A percentile compares a stretch with the other conserved stretches of the same genome.
Evolutionary conservation across 768 basidiomycete genomes (phyloP).

Genomic region (Agrocybe praecox): DNA sequence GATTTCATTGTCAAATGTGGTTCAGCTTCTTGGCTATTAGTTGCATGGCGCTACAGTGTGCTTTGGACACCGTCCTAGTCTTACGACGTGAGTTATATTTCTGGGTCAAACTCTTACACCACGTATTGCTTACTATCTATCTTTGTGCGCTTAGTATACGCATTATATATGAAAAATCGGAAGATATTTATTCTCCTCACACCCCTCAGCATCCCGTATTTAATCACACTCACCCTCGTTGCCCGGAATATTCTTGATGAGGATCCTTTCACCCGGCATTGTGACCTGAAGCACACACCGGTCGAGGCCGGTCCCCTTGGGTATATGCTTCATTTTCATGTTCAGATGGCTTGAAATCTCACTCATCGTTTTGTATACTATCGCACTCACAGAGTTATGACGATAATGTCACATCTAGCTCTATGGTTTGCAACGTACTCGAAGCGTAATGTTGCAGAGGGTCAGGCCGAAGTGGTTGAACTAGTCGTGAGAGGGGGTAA

Average conservation of each 20-base stretch:
- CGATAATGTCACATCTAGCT: conserved; percentile 1
- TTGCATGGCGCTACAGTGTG: background rate
- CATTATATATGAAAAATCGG: conserved; percentile 4
- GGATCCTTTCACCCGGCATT: conserved; percentile 2
- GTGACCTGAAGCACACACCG: conserved; percentile 4
- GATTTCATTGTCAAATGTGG: conserved; percentile 1
- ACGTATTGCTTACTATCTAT: background rate
- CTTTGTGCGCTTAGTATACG: conserved; percentile 1
- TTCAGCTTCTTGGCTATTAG: background rate
- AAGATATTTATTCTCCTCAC: conserved; percentile 4
- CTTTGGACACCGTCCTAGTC: conserved; percentile 4
- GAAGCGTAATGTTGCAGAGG: conserved; percentile 9
- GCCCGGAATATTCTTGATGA: background rate
- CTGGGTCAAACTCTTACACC: background rate
- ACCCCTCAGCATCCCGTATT: conserved; percentile 1
- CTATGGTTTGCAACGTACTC: conserved; percentile 9
- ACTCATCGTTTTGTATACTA: too few relatives aligned
- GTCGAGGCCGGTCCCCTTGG: conserved; percentile 5
- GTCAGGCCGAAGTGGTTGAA: conserved; percentile 5
- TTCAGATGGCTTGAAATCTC: background rate
- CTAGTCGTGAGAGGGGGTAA: conserved; percentile 8
- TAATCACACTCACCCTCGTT: background rate
- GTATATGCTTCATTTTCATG: background rate
- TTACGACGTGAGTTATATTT: conserved; percentile 4
- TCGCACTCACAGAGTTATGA: background rate